phyloP scores from a whole-genome alignment of 495 filamentous ascomycete genomes.

The Penicillium riverlandense region DNA sequence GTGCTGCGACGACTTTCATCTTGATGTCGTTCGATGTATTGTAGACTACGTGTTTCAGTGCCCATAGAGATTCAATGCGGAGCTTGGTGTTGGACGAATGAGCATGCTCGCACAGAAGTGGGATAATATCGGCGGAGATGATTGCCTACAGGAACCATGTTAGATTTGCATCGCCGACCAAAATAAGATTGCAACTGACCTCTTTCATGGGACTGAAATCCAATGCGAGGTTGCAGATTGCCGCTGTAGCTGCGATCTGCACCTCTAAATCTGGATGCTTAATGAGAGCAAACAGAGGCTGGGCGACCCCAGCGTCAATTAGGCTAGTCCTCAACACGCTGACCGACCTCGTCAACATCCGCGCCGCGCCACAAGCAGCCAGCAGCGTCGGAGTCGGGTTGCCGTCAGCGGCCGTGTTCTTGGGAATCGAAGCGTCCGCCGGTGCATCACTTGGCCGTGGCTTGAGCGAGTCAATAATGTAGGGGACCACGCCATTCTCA shows the following conservation, averaged over 20 bases:
- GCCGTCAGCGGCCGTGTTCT: constrained; percentile 33
- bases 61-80: constrained; percentile 80
- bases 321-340: constrained; percentile 76
- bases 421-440: constrained; percentile 22
- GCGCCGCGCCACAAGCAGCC: constrained; percentile 73
- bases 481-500: constrained; percentile 69
- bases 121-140: constrained; percentile 66
- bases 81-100: constrained; percentile 66
- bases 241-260: constrained; percentile 75
- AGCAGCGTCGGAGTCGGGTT: constrained; percentile 63
- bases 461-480: constrained; percentile 76
- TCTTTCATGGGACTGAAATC: constrained; percentile 88
- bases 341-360: constrained; percentile 75
- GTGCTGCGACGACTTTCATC: constrained; percentile 64
- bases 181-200: constrained; percentile 39
- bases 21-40: constrained; percentile 61
- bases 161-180: constrained; percentile 5
- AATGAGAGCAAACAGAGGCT: constrained; percentile 71
- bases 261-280: constrained; percentile 72
- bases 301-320: constrained; percentile 75
- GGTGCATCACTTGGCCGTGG: constrained; percentile 37
- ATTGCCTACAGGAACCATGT: constrained; percentile 48
- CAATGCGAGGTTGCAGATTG: constrained; percentile 73
- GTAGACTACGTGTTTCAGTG: constrained; percentile 78
- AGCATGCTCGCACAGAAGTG: constrained; percentile 75